Conservation (phyloP, 2,329 filamentous ascomycete species). For the Scedosporium dehoogii region DNA sequence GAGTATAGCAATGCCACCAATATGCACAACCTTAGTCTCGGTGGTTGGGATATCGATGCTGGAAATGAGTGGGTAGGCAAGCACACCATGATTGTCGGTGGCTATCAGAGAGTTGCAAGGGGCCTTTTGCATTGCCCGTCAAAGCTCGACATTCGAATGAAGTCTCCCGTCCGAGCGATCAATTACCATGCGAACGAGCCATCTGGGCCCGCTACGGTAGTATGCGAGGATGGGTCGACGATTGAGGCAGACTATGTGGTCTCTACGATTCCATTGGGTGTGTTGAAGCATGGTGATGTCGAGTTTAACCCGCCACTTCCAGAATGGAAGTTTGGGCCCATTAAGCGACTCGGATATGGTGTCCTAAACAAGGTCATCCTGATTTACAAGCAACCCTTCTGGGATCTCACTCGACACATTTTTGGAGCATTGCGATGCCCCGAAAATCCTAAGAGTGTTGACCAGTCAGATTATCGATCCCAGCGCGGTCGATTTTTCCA, state of each 20-base stretch:
- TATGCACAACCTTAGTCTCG: constrained; percentile 75
- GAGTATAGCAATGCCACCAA: constrained; percentile 96
- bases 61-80: constrained; percentile 96
- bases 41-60: constrained; percentile 92
- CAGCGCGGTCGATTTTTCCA: constrained; percentile 90
- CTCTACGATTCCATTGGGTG: constrained; percentile 80
- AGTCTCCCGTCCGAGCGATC: constrained; percentile 63
- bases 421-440: constrained; percentile 83
- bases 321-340: constrained; percentile 70
- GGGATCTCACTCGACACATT: constrained; percentile 83
- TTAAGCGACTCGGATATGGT: constrained; percentile 81
- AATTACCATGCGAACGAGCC: constrained; percentile 44
- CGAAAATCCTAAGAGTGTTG: constrained; percentile 56
- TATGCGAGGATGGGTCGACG: constrained; percentile 66
- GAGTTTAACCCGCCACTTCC: constrained; percentile 89
- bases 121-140: constrained; percentile 71
- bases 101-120: constrained; percentile 87
- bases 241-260: constrained; percentile 87
- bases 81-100: constrained; percentile 87
- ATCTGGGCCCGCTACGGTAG: constrained; percentile 46
- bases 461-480: constrained; percentile 68
- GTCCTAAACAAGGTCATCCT: constrained; percentile 92
- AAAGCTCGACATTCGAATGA: constrained; percentile 66
- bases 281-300: constrained; percentile 74
- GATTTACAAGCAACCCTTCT: constrained; percentile 82